Base-by-base conservation (phyloP, 1,284 basidiomycete genomes). In the Tetrapyrgos nigripes region DNA sequence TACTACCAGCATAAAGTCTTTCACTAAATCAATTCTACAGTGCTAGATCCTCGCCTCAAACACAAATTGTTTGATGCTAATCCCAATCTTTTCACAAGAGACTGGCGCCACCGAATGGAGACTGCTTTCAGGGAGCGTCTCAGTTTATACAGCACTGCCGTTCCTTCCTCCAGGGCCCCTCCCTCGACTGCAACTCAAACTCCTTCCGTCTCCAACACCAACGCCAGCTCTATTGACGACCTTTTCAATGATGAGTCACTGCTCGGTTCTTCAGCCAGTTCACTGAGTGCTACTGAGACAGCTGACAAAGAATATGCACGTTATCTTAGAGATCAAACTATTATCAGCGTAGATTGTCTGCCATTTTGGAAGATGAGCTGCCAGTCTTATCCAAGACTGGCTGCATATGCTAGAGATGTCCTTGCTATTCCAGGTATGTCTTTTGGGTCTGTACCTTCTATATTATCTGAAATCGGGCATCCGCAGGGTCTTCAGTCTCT, bases 21-120 rank as follows among this genome's bases (percentile, higher is more conserved):
- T 27, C 5, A 21, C 8, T n/a, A n/a, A 14, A n/a, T 4, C 31
- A 8, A n/a, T 31, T 49, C 10, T 10, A 6, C 26, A 51, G 50
- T 51, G 5, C 50, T 51, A 6, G 50, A 51, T 19, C 50, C 50
- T 33, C 31, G 50, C 4, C 27, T 51, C 50, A 51, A 51, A 28
- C 50, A 51, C 29, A 33, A 35, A 8, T 28, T 51, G 17, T 51
- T 51, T 33, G 50, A 51, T 21, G 11, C 4, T 4, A 51, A 51
- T 19, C 21, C 50, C 4, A 28, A 51, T 24, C n/a, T 51, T 19
- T 51, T 51, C 29, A 51, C 50, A 13, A 29, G 4, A 17, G 21
- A 10, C 5, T 51, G 31, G 50, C 31, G 50, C 10, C 50, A 51
- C 13, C 5, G 29, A 11, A 51, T 51, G 50, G 50, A 51, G 29